Conservation (phyloP, 768 basidiomycete species). For the Lactifluus hygrophoroides region DNA sequence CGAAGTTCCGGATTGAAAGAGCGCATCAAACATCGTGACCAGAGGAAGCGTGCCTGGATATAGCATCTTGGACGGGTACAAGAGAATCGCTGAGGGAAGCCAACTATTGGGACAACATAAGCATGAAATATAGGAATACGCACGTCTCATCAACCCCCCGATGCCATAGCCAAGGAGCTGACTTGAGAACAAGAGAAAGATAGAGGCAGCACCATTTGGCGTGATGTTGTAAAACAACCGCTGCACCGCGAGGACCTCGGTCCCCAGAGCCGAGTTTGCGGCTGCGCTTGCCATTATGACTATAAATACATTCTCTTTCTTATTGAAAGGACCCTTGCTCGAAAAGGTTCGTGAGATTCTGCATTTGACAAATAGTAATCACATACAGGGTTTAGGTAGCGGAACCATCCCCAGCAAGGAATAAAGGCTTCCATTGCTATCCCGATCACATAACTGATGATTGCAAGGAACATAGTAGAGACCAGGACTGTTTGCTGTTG, state of each 20-base stretch:
- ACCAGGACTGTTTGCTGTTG: slow-evolving; percentile 42
- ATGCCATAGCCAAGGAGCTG: slow-evolving; percentile 43
- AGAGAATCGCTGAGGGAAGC: slow-evolving; percentile 32
- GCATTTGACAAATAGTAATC: background rate
- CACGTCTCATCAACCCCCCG: slow-evolving; percentile 44
- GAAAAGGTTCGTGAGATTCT: background rate
- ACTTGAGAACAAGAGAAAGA: slow-evolving; percentile 34
- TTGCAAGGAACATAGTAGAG: slow-evolving; percentile 47
- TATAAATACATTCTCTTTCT: slow-evolving; percentile 51
- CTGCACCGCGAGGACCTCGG: slow-evolving; percentile 47
- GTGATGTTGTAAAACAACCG: slow-evolving; percentile 37
- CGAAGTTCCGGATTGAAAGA: slow-evolving; percentile 35
- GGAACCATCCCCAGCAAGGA: slow-evolving; percentile 37
- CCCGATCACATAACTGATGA: slow-evolving; percentile 43
- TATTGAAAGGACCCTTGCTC: slow-evolving; percentile 50
- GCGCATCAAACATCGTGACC: slow-evolving; percentile 40
- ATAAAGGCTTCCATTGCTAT: slow-evolving; percentile 37
- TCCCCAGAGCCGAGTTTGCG: slow-evolving; percentile 44
- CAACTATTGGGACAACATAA: background rate
- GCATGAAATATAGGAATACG: slow-evolving; percentile 15
- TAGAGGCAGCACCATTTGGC: slow-evolving; percentile 37
- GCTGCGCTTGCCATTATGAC: slow-evolving; percentile 51
- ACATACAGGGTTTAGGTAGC: slow-evolving; percentile 44
- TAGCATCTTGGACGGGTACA: slow-evolving; percentile 48
- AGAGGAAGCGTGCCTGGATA: slow-evolving; percentile 39